Base-by-base conservation (phyloP, 805 yeast genomes). In the Ogataea angusta region DNA sequence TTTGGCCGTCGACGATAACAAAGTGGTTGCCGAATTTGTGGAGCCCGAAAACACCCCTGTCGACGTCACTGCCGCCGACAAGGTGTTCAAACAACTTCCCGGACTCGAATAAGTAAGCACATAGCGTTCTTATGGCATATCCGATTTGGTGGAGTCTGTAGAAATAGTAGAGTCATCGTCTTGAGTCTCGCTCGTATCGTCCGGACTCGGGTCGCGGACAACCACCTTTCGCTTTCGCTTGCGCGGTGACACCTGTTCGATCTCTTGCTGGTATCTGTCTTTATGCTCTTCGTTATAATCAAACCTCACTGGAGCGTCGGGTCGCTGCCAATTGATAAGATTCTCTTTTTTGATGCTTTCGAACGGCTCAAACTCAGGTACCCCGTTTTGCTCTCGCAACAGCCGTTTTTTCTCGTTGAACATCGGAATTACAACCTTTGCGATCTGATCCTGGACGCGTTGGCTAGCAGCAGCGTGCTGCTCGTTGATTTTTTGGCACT, bases 21-120 rank as follows among this genome's bases (percentile, higher is more conserved):
- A 70, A 53, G 89, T 89, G 41, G 64, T 67, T 34, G 67, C 80
- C 46, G 68, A 78, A 24, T 83, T 82, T 56, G 77, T 79, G 36
- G 96, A 89, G 68, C 91, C 95, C 18, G 95, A 88, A 59, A 80
- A 78, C 64, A 77, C 82, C 30, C 76, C 89, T 10, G 75, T 88
- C 49, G 73, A 76, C 43, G 79, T 72, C 35, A 67, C 75, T 21
- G 70, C 62, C 6, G 77, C 79, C 6, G 60, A 61, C 21, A 68
- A 69, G 38, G 78, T 76, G 21, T 60, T 72, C 46, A 52, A 58
- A 27, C 51, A 48, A 27, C 35, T 54, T 12, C 53, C 50, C 7
- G 60, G 56, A n/a, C 42, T 54, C 12, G 59, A 56, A 23, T 52
- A 42, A 36, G 30, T 26, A 13, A 18, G 34, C 21, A 9, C 7